phyloP scores from a whole-genome alignment of 2,329 filamentous ascomycete species.

The Diaporthe humulicola region DNA sequence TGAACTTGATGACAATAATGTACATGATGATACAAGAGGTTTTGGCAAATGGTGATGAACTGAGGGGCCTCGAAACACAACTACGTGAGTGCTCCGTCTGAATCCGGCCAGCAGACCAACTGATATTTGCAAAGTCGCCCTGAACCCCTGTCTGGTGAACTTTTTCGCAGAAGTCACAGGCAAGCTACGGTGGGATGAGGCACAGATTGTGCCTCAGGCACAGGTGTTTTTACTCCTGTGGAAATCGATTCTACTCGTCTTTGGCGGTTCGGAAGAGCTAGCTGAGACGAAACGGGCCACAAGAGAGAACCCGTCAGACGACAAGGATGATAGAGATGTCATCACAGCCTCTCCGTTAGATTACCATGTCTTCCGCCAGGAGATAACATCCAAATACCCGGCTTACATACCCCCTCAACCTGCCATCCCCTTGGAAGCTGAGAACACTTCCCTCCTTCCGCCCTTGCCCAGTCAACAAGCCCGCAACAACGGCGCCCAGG shows the following conservation, averaged over 20 bases:
- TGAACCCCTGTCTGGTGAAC: constrained; percentile 78
- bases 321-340: constrained; percentile 75
- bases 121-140: constrained; percentile 57
- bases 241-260: constrained; percentile 89
- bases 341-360: constrained; percentile 95
- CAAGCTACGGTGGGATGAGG: constrained; percentile 80
- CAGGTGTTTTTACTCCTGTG: constrained; percentile 85
- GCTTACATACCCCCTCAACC: constrained; percentile 92
- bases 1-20: constrained; percentile 74
- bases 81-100: constrained; percentile 59
- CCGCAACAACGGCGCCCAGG: constrained; percentile 70
- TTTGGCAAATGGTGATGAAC: constrained; percentile 64
- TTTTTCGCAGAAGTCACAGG: constrained; percentile 79
- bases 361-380: constrained; percentile 95
- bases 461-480: constrained; percentile 82
- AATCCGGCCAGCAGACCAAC: constrained; percentile 36
- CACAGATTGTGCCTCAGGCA: constrained; percentile 71
- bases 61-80: constrained; percentile 61
- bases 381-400: constrained; percentile 97
- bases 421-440: constrained; percentile 85
- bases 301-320: constrained; percentile 69
- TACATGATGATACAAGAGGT: constrained; percentile 71
- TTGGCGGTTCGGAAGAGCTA: constrained; percentile 83
- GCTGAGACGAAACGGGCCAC: constrained; percentile 80
- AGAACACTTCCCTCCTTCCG: constrained; percentile 91